Evolutionary conservation across 2,329 filamentous ascomycete species (phyloP), one percentile per base, ranked within the genome.

Genomic region (Cladosporium sp.): DNA sequence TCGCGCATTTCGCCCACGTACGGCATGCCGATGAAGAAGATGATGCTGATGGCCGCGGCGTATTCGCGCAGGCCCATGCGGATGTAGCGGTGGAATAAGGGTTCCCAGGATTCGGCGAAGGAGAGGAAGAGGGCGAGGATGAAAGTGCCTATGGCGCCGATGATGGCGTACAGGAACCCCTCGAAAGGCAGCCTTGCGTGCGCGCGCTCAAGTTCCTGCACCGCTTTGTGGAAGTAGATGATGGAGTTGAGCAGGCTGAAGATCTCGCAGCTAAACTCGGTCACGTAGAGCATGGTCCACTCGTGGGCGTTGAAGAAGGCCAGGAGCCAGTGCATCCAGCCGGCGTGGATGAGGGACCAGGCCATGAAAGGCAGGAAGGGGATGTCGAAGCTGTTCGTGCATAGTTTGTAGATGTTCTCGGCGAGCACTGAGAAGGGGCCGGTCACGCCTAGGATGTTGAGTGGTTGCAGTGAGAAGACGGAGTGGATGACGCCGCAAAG

Each of bases 251-350:
- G 69, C 7, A 86, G 72, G 2, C 80, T 82, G 62, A 85, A 85
- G 49, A 85, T 83, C 62, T 85, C 83, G 38, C 79, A 82, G 53
- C 76, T 82, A 64, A 85, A 85, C 17, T 77, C 80, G 2, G 83
- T 86, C 43, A 86, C 83, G 64, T 85, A 85, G 58, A 79, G 74
- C 83, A 85, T 86, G 0, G 82, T 85, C 79, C 81, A 85, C 64
- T 85, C 82, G 60, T 85, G 82, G 3, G 82, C 82, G 64, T 85
- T 85, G 66, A 85, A 78, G 44, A 84, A 77, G 49, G 82, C 82
- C 11, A 86, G 71, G 3, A 85, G 65, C 57, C 78, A 79, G 60
- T 84, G 80, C 73, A 85, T 79, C 83, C 83, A 86, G 7, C 73
- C 78, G 6, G 82, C 73, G 61, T 86, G 82, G 45, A 85, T 82